Conservation (phyloP, 139 green algal genomes). For the Limnomonas spitsbergensis region DNA sequence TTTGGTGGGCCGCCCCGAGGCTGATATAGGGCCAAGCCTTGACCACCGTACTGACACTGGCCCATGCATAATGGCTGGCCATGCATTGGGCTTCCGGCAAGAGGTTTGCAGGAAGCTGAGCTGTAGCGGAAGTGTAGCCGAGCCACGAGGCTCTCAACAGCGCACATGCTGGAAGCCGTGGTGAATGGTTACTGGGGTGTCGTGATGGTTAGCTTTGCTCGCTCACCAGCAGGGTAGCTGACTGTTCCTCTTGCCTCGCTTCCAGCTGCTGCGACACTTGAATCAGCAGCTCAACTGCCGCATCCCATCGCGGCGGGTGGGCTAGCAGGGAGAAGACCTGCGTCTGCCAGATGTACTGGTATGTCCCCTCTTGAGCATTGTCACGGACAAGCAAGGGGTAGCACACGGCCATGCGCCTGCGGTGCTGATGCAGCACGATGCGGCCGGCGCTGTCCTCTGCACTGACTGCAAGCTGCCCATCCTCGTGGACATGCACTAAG, state of each 20-base stretch:
- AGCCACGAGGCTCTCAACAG: too few relatives aligned
- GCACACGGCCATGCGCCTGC: constrained; percentile 53
- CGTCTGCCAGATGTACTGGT: constrained; percentile 55
- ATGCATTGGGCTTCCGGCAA: too few relatives aligned
- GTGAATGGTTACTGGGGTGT: too few relatives aligned
- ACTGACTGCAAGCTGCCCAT: constrained; percentile 30
- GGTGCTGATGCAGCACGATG: constrained; percentile 47
- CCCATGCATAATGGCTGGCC: too few relatives aligned
- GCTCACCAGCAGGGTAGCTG: too few relatives aligned
- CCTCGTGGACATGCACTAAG: constrained; percentile 30
- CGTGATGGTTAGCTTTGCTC: too few relatives aligned
- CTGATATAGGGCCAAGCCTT: too few relatives aligned
- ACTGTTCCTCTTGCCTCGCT: background rate
- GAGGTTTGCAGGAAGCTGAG: too few relatives aligned
- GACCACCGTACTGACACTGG: too few relatives aligned
- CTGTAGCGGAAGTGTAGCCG: too few relatives aligned
- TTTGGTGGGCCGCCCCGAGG: too few relatives aligned
- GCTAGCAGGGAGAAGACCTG: constrained; percentile 21
- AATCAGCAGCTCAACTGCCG: background rate
- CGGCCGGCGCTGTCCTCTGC: constrained; percentile 47
- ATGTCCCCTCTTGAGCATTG: constrained; percentile 22
- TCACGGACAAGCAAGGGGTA: constrained; percentile 56
- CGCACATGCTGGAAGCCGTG: too few relatives aligned
- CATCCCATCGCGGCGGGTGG: background rate
- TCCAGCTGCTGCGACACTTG: background rate